These are phyloP conservation scores for Cystoderma amianthinum DNA, from an alignment of 768 basidiomycete genomes.

Conservation along the genomic window DNA sequence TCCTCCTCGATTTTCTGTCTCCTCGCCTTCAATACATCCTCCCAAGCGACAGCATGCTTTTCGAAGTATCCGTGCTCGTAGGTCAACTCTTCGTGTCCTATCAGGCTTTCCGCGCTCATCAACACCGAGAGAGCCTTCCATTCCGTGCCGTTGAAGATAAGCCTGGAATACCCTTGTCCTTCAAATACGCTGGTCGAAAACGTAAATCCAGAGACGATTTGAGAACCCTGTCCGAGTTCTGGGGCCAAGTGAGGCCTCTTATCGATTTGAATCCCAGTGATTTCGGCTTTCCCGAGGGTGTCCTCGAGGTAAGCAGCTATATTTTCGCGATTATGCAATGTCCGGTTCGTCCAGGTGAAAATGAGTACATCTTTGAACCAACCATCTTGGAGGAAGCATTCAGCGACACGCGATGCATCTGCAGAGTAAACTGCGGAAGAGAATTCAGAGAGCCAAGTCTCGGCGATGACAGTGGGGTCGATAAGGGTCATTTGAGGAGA, in stretches of 20 bases:
- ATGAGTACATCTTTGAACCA: slow-evolving; percentile 35
- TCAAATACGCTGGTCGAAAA: slow-evolving; percentile 22
- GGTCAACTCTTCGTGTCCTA: slow-evolving; percentile 25
- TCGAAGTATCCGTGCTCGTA: slow-evolving; percentile 24
- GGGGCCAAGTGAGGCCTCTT: not conserved
- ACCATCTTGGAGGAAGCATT: slow-evolving; percentile 24
- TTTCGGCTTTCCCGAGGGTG: too few species aligned
- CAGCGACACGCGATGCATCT: slow-evolving; percentile 13
- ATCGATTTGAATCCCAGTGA: too few species aligned
- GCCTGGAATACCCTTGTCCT: slow-evolving; percentile 25
- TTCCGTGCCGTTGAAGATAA: slow-evolving; percentile 13
- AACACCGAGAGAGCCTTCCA: slow-evolving; percentile 31
- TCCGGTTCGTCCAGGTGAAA: slow-evolving; percentile 35
- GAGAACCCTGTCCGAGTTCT: not conserved
- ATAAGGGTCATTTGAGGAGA: too few species aligned
- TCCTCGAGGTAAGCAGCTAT: slow-evolving; percentile 23
- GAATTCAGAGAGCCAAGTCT: slow-evolving; percentile 22
- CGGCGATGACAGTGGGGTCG: too few species aligned
- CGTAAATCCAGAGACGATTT: slow-evolving; percentile 18
- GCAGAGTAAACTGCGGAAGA: slow-evolving; percentile 9
- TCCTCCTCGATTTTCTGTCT: slow-evolving; percentile 26
- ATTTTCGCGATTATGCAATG: slow-evolving; percentile 23
- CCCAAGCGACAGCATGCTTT: slow-evolving; percentile 26
- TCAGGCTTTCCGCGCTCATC: slow-evolving; percentile 22
- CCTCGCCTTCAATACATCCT: slow-evolving; percentile 23